Percentiles rank a stretch among this genome's conserved stretches.
Conservation (phyloP, 176 grass and related monocot genomes). For the Oryza officinalis region DNA sequence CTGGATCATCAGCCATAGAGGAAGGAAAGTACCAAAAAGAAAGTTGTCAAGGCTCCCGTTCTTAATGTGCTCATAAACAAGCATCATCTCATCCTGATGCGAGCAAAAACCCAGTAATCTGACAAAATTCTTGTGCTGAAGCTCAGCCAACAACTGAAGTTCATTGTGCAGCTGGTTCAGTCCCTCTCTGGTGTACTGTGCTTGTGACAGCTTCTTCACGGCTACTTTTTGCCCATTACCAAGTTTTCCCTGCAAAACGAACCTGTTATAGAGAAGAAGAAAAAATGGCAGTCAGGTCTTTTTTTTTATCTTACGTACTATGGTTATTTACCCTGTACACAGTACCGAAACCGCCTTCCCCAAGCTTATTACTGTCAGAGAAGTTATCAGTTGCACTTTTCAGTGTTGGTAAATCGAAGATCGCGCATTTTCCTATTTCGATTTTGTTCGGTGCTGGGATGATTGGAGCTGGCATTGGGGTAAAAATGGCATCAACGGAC, state of each 20-base stretch:
- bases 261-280: background rate
- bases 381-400: slow-evolving; percentile 43
- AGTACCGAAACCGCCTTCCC: slow-evolving; percentile 49
- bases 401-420: slow-evolving; percentile 45
- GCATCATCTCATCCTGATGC: slow-evolving; percentile 40
- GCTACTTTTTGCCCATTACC: slow-evolving; percentile 55
- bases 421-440: slow-evolving; percentile 34
- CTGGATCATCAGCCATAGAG: background rate
- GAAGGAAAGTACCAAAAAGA: slow-evolving; percentile 51
- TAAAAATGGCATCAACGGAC: background rate
- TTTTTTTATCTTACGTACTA: background rate
- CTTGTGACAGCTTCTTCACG: slow-evolving; percentile 53
- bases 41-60: slow-evolving; percentile 59
- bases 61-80: slow-evolving; percentile 61
- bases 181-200: slow-evolving; percentile 29
- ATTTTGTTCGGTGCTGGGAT: background rate
- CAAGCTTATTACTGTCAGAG: slow-evolving; percentile 39
- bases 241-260: slow-evolving; percentile 38
- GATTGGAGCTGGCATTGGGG: background rate
- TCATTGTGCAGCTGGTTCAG: slow-evolving; percentile 51
- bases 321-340: slow-evolving; percentile 42
- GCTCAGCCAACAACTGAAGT: slow-evolving; percentile 44
- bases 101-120: slow-evolving; percentile 55
- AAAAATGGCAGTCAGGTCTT: background rate
- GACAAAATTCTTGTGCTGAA: slow-evolving; percentile 68